Evolutionary conservation across 768 basidiomycete species (phyloP).

Genomic region (Kwoniella dejecticola): DNA sequence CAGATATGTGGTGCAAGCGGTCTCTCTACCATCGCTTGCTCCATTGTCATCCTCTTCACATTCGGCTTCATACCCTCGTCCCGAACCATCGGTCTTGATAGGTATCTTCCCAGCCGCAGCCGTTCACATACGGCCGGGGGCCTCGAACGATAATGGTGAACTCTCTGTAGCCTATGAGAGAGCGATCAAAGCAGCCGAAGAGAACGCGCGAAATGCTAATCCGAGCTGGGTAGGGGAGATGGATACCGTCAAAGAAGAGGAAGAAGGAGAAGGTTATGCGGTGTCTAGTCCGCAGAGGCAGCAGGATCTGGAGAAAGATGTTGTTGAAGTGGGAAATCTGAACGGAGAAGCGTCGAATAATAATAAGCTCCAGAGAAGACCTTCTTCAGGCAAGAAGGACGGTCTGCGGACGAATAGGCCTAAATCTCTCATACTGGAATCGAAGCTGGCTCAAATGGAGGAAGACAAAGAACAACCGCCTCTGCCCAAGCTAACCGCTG

Average conservation of each 20-base stretch:
- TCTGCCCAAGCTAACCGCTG: constrained; percentile 89
- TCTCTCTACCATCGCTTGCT: constrained; percentile 18
- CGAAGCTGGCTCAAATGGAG: not conserved
- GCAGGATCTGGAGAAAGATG: not conserved
- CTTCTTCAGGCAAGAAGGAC: constrained; percentile 11
- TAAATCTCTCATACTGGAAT: constrained; percentile 33
- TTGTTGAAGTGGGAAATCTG: constrained; percentile 8
- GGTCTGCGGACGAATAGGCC: constrained; percentile 32
- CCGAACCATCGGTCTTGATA: constrained; percentile 68
- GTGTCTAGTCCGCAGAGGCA: constrained; percentile 13
- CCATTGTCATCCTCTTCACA: constrained; percentile 7
- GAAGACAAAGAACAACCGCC: constrained; percentile 49
- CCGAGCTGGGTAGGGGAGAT: constrained; percentile 52
- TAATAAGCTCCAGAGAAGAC: constrained; percentile 3
- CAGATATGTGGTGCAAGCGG: constrained; percentile 72
- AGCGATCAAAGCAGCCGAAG: constrained; percentile 32
- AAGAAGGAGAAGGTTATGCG: constrained; percentile 52
- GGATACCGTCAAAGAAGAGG: constrained; percentile 67
- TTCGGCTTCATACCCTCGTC: constrained; percentile 23
- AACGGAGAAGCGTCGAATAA: constrained; percentile 2
- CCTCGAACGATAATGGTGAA: constrained; percentile 83
- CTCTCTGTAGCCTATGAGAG: constrained; percentile 73
- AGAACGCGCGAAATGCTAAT: constrained; percentile 19
- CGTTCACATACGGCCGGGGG: constrained; percentile 79
- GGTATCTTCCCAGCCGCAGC: constrained; percentile 92